Base-by-base conservation (phyloP, 768 basidiomycete genomes). In the Mycena polygramma region DNA sequence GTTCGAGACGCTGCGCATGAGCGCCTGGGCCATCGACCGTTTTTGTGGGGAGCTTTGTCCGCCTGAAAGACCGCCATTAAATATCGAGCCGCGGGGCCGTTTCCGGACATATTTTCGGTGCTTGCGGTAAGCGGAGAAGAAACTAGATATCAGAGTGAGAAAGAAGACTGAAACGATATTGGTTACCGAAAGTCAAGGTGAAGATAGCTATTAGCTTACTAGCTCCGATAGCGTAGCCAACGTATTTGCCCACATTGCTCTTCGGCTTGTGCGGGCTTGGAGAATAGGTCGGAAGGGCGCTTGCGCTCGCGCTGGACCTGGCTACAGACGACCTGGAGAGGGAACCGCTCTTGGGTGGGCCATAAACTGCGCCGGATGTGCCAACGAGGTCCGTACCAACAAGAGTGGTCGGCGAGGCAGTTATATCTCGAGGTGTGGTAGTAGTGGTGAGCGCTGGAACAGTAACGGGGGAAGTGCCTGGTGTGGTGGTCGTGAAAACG, bases 61-160 rank as follows among this genome's bases (percentile, higher is more conserved):
- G 45, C 43, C 61, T 15, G 72, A 73, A 35, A 73, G 55, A 15
- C 41, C 43, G 30, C 69, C 69, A 41, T 61, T 65, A 49, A 73
- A 73, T 49, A 65, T 65, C 62, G 72, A 68, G 61, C 61, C 65
- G 2, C 72, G 68, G 14, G 72, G 72, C 24, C 72, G 72, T 36
- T 63, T 70, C 51, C 57, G 43, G 51, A 73, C 58, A 24, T 51
- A 73, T 66, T 70, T 70, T 54, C 72, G 72, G 48, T 70, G 72
- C 43, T 70, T 73, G 45, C 69, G 69, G 41, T 61, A 73, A 59
- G 72, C 69, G 22, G 72, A 73, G 30, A 70, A 51, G 66, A 73
- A 73, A 36, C 69, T 70, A n/a, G 72, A 73, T 37, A 73, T 53
- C 61, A 73, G 53, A 57, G 66, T 63, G 45, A 73, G 63, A 37